These are phyloP conservation scores for Albatrellus ellisii DNA, from an alignment of 768 basidiomycete genomes.

Conservation along the genomic window DNA sequence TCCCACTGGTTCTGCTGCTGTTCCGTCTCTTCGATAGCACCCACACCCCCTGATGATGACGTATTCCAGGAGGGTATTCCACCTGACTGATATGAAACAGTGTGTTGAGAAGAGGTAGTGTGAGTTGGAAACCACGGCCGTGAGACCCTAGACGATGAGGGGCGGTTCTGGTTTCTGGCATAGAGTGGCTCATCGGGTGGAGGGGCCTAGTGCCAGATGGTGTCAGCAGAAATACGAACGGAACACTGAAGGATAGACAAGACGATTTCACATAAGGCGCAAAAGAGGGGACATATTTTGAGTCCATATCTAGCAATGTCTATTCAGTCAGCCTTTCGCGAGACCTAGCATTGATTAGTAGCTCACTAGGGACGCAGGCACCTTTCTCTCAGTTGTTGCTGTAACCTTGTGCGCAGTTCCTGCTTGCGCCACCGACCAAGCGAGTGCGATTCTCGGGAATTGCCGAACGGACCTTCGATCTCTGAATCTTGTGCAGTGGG, in stretches of 20 bases:
- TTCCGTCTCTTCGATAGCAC: conserved; percentile 25
- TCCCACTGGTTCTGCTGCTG: conserved; percentile 48
- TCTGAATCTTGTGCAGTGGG: conserved; percentile 3
- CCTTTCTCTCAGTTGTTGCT: no score
- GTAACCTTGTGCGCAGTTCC: no score
- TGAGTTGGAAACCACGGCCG: conserved; percentile 52
- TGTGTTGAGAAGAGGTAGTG: conserved; percentile 24
- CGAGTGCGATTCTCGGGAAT: conserved; percentile 21
- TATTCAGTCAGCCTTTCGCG: no score
- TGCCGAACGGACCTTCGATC: conserved; percentile 28
- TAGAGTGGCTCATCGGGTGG: conserved; percentile 41
- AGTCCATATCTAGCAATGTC: no score
- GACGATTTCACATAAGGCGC: conserved; percentile 43
- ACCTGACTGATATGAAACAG: conserved; percentile 58
- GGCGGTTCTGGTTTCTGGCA: conserved; percentile 12
- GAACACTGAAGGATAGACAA: neutral
- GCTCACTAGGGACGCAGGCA: no score
- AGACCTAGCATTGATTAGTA: no score
- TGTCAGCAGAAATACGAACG: conserved; percentile 3
- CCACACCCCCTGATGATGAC: conserved; percentile 26
- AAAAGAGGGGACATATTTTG: conserved; percentile 39
- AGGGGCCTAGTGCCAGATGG: conserved; percentile 27
- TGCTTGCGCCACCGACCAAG: neutral
- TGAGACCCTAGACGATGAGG: conserved; percentile 18
- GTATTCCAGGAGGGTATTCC: conserved; percentile 44